Base-by-base conservation (phyloP, 1,139 yeast genomes). In the Geotrichum histeridarum region DNA sequence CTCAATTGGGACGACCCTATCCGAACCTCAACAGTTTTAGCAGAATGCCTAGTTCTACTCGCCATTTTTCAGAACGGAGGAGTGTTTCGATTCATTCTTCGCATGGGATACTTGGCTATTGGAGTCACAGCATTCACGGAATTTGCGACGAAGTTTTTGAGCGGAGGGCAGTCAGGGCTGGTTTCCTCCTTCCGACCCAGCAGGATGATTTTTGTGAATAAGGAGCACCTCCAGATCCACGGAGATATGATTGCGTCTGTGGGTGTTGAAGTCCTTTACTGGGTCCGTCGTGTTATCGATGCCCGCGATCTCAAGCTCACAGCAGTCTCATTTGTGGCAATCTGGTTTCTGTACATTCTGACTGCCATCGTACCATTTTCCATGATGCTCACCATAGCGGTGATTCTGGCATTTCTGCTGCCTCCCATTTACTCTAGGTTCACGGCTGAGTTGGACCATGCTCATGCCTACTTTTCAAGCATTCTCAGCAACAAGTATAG, bases 1-100 rank as follows among this genome's bases (percentile, higher is more conserved):
- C 75, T 91, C 60, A 82, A 91, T 61, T 91, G 98, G 98, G 78
- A 80, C 64, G 80, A 88, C 67, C 96, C 97, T 42, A 73, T 78
- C 60, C 77, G 78, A 65, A 83, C 96, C 55, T 97, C 86, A 59
- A 83, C 84, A 65, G 81, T 85, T 43, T 81, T 90, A 63, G 95
- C 86, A 51, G 78, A 83, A 50, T 72, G 83, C 54, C 67, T 91
- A 48, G 73, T 77, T 38, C 74, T 78, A 27, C 76, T 91, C 67
- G 65, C 86, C 58, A 73, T 86, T 39, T 69, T 88, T 67, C 86
- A 88, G 70, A 81, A 78, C 59, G 82, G 88, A 64, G 83, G 87
- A 70, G 71, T 89, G 64, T 69, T 87, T 66, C 82, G 87, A 60
- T 73, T 86, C 60, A 74, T 85, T 65, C 81, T 89, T 77, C 83